Percentiles rank a stretch among this genome's conserved stretches.
These are phyloP conservation scores for Fusarium dimerum DNA, from an alignment of 2,329 filamentous ascomycete species.

Conservation along the genomic window DNA sequence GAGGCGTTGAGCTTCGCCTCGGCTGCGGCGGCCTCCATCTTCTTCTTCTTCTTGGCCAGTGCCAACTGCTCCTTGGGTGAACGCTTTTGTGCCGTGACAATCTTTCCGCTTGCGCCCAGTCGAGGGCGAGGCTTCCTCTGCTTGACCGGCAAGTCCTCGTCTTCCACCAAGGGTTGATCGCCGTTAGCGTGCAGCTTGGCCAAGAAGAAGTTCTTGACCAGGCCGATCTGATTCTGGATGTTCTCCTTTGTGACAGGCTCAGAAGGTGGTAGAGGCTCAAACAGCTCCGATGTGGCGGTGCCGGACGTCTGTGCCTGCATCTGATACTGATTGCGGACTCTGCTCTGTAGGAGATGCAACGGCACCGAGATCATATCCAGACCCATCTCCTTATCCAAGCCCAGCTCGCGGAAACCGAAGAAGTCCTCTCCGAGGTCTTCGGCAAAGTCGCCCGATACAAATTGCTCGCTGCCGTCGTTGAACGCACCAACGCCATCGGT, in stretches of 20 bases:
- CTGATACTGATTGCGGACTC: slow-evolving; percentile 83
- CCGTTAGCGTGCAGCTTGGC: slow-evolving; percentile 83
- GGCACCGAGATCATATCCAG: slow-evolving; percentile 87
- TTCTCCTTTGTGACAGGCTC: slow-evolving; percentile 79
- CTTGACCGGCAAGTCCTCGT: slow-evolving; percentile 92
- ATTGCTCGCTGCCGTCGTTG: slow-evolving; percentile 96
- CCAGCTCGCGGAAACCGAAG: slow-evolving; percentile 96
- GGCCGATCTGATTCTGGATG: slow-evolving; percentile 77
- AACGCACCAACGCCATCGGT: slow-evolving; percentile 88
- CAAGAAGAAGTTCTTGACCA: slow-evolving; percentile 90
- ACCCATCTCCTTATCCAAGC: slow-evolving; percentile 88
- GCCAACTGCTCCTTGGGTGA: slow-evolving; percentile 81
- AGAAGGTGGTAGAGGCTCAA: slow-evolving; percentile 68
- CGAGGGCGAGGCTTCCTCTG: slow-evolving; percentile 75
- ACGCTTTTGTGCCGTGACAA: slow-evolving; percentile 79
- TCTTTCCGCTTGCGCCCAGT: slow-evolving; percentile 75
- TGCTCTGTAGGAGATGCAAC: slow-evolving; percentile 87
- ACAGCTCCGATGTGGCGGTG: slow-evolving; percentile 59
- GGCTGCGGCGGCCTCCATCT: slow-evolving; percentile 63
- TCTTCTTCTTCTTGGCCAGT: slow-evolving; percentile 85
- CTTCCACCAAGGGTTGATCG: slow-evolving; percentile 81
- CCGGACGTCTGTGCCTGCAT: slow-evolving; percentile 68
- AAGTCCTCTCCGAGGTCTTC: slow-evolving; percentile 98
- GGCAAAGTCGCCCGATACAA: slow-evolving; percentile 93
- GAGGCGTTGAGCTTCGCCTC: slow-evolving; percentile 45